Base-by-base conservation (phyloP, 108 stramenopile genomes). In the Skeletonema tropicum region DNA sequence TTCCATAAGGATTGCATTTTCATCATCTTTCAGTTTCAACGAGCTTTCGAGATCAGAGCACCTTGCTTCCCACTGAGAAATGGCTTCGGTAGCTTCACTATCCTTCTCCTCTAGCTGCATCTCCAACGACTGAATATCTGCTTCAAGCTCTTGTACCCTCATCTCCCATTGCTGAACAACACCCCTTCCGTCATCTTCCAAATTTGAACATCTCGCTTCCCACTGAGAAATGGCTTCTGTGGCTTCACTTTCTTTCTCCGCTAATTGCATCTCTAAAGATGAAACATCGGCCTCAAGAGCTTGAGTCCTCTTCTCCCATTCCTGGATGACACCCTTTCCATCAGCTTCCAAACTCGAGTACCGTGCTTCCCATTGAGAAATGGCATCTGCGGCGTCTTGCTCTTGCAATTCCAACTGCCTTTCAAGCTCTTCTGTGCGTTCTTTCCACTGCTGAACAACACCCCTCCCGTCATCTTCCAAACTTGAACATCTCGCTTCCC, bases 381-480 rank as follows among this genome's bases (percentile, higher is more conserved):
- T 89, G 0, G 82, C 88, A 17, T 81, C 77, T n/a, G 76, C 48
- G 13, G 89, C 88, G 64, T 89, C 92, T 13, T 80, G 67, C 57
- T 87, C 80, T 70, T 87, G 87, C 26, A 83, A 79, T 57, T 72
- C 57, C 25, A 90, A 49, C n/a, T n/a, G n/a, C n/a, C n/a, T n/a
- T 66, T 89, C 83, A 60, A 91, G 38, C 55, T 75, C 60, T 32
- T n/a, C n/a, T 79, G 49, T 30, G 64, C 64, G 9, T 60, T 65
- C 63, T 45, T 80, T 33, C 84, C 84, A 87, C 33, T 75, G 82
- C 14, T 41, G 57, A 33, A 76, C 41, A 23, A 66, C 68, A 32
- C 52, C 61, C 15, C 66, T 75, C 48, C 66, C 77, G 57, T 39
- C 61, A 30, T 59, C 68, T 57, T 83, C 82, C 12, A 78, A 33